These are phyloP conservation scores for Fraxinus nigra DNA, from an alignment of 305 asterid species.

Conservation along the genomic window DNA sequence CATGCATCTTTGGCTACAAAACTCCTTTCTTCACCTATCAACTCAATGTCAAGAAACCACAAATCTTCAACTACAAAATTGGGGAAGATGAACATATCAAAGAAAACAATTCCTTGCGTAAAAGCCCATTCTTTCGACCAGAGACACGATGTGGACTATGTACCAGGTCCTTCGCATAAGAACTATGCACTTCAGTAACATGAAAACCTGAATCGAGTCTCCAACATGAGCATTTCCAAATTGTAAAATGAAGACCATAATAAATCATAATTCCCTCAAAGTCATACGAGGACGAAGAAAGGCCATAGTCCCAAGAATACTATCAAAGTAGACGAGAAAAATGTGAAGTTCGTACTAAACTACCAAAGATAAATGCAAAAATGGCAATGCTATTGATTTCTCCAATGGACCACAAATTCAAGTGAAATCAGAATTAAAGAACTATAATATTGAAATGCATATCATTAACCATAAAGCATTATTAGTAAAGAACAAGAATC, in stretches of 20 bases:
- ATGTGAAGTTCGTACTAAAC: not conserved
- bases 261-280: constrained; percentile 1
- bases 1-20: too few relatives aligned
- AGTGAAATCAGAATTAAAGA: not conserved
- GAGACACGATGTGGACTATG: constrained; percentile 59
- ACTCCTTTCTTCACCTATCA: too few relatives aligned
- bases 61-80: too few relatives aligned
- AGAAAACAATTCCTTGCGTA: too few relatives aligned
- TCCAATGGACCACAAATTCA: not conserved
- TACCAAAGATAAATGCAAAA: constrained; percentile 9
- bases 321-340: not conserved
- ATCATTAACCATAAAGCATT: not conserved
- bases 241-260: constrained; percentile 31
- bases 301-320: constrained; percentile 13
- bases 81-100: too few relatives aligned
- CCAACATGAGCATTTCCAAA: constrained; percentile 47
- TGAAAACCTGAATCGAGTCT: constrained; percentile 40
- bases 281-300: not conserved
- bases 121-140: too few relatives aligned
- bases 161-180: constrained; percentile 38
- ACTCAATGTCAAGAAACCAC: too few relatives aligned
- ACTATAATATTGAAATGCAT: not conserved
- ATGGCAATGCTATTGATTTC: not conserved
- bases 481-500: not conserved
- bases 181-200: constrained; percentile 38